Percentiles rank a stretch among this genome's conserved stretches.
Conservation (phyloP, 768 basidiomycete genomes). For the Suillus discolor region DNA sequence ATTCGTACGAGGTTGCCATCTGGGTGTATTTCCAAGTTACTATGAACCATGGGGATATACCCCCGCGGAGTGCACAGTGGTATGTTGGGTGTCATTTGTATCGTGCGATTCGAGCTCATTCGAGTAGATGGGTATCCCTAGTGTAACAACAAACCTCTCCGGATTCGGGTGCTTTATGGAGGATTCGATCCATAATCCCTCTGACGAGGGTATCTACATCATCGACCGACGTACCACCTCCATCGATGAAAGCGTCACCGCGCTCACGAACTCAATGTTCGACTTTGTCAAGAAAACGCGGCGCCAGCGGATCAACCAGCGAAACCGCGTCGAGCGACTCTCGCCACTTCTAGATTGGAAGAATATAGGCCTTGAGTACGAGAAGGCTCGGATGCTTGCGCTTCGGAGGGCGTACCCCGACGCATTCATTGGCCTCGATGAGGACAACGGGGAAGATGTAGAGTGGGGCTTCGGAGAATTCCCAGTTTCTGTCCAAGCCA, state of each 20-base stretch:
- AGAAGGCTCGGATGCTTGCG: slow-evolving; percentile 91
- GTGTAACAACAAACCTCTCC: slow-evolving; percentile 95
- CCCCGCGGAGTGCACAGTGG: slow-evolving; percentile 98
- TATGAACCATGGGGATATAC: slow-evolving; percentile 98
- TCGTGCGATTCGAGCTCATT: slow-evolving; percentile 14
- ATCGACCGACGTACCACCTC: slow-evolving; percentile 89
- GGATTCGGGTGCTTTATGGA: slow-evolving; percentile 99
- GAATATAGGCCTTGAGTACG: slow-evolving; percentile 95
- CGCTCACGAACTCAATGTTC: slow-evolving; percentile 77
- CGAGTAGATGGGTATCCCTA: slow-evolving; percentile 92
- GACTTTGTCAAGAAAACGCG: slow-evolving; percentile 79
- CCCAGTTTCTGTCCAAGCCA: slow-evolving; percentile 71
- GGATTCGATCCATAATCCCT: slow-evolving; percentile 91
- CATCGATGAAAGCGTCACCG: slow-evolving; percentile 89
- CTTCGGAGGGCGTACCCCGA: slow-evolving; percentile 95
- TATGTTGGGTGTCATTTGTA: slow-evolving; percentile 39
- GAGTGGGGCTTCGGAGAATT: slow-evolving; percentile 18
- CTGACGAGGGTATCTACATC: slow-evolving; percentile 97
- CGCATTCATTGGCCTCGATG: slow-evolving; percentile 70
- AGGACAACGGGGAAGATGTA: slow-evolving; percentile 47
- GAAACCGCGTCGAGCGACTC: slow-evolving; percentile 95
- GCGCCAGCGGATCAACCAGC: slow-evolving; percentile 98
- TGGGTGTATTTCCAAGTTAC: slow-evolving; percentile 98
- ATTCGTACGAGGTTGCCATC: slow-evolving; percentile 96
- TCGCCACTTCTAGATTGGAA: slow-evolving; percentile 98